Percentiles rank a stretch among this genome's conserved stretches.
Conservation (phyloP, 306 rosid species). For the Vicia faba region DNA sequence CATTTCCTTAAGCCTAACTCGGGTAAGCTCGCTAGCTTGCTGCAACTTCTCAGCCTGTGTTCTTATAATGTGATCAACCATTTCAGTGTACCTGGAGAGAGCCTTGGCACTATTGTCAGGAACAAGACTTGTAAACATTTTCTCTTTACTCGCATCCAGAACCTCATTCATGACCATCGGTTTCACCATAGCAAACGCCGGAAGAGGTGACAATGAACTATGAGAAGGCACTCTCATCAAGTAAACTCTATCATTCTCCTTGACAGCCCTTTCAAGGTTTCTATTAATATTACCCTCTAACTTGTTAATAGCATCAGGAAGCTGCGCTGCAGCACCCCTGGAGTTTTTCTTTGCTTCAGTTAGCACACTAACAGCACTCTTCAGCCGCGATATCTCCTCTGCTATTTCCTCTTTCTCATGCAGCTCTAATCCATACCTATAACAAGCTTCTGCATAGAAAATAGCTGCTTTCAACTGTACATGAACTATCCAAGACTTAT, state of each 20-base stretch:
- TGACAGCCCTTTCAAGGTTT: constrained; percentile 89
- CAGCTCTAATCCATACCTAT: constrained; percentile 78
- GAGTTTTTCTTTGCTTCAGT: constrained; percentile 71
- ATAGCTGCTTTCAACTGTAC: constrained; percentile 86
- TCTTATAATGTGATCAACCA: constrained; percentile 90
- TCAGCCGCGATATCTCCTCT: constrained; percentile 86
- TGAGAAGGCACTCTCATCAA: constrained; percentile 91
- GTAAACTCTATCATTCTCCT: constrained; percentile 97
- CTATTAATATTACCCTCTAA: constrained; percentile 79
- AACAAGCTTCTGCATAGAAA: constrained; percentile 86
- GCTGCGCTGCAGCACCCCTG: constrained; percentile 81
- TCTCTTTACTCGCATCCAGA: constrained; percentile 94
- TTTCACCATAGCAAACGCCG: constrained; percentile 90
- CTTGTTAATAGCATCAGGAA: constrained; percentile 80
- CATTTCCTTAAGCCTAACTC: constrained; percentile 97
- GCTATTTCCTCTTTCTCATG: constrained; percentile 96
- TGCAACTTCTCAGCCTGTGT: constrained; percentile 93
- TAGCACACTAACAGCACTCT: constrained; percentile 64
- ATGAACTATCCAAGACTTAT: constrained; percentile 82
- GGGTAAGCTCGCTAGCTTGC: constrained; percentile 94
- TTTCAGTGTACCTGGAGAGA: constrained; percentile 95
- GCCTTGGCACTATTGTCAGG: constrained; percentile 94
- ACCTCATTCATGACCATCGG: constrained; percentile 83
- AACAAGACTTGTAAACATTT: constrained; percentile 90
- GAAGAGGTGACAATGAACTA: constrained; percentile 70